Evolutionary conservation across 2,329 filamentous ascomycete species (phyloP), one percentile per base, ranked within the genome.

Genomic region (Fusarium dlaminii): DNA sequence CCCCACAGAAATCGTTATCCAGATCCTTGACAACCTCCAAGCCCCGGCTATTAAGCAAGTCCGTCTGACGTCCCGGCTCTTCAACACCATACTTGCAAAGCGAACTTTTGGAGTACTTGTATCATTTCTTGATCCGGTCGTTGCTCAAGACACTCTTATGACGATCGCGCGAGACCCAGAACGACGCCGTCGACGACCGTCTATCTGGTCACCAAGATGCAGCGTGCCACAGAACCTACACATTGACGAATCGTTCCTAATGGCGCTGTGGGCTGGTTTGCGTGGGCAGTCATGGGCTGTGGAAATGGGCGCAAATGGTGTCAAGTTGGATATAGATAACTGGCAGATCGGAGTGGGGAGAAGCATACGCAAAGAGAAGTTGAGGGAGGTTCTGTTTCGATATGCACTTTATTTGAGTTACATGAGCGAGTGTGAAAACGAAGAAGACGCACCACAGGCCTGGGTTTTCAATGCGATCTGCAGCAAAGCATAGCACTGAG

Each of bases 141-240:
- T 72, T 49, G 80, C 80, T 29, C 58, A 75, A 40, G 51, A 61
- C 30, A 79, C 76, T 30, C 68, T 81, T 39, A 55, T 75, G 18
- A 14, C 46, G 18, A 69, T 75, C 18, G 74, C 79, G 10, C 60
- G 69, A 29, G 74, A 80, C 54, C 75, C 79, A 27, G 46, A 69
- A 32, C 49, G 46, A 10, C 75, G 81, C 14, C 72, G 71, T 14
- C 71, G 68, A n/a, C 68, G 70, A 12, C 68, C 65, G 3, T 77
- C 78, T 17, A 78, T 83, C 61, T 83, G 81, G 81, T 83, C 81
- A 24, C 81, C 81, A n/a, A 66, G 74, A n/a, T 82, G 81, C 73
- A 70, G 72, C 43, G 80, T 82, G 20, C 81, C 81, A 8, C 59
- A 58, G 20, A 66, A 71, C 20, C 66, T 83, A 13, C 80, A 76